Conservation (phyloP, 2,329 filamentous ascomycete species). For the Microsporum ferrugineum region DNA sequence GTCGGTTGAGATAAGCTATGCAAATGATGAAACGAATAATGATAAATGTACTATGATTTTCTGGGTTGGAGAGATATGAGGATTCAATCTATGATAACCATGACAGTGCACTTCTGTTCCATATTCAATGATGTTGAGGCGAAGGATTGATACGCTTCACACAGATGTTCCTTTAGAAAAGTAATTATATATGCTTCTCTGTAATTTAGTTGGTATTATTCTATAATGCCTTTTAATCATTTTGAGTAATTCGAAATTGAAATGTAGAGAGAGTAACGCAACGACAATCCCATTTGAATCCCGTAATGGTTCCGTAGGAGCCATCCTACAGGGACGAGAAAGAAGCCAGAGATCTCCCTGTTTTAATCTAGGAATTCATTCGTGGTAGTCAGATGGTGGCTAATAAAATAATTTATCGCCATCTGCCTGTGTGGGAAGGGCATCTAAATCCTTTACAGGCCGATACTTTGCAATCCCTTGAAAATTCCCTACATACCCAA, state of each 20-base stretch:
- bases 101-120: neutral
- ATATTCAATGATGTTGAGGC: neutral
- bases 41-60: neutral
- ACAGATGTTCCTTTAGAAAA: neutral
- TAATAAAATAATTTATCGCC: neutral
- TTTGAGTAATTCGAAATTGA: neutral
- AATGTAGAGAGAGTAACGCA: constrained; percentile 21
- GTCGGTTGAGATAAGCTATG: neutral
- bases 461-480: neutral
- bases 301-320: neutral
- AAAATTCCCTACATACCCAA: neutral
- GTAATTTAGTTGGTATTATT: too few relatives aligned
- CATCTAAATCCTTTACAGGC: neutral
- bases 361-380: constrained; percentile 14
- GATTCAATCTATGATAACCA: neutral
- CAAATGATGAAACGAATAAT: neutral
- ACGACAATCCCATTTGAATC: constrained; percentile 15
- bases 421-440: neutral
- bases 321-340: constrained; percentile 5
- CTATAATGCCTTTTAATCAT: neutral
- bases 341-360: constrained; percentile 14
- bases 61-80: neutral
- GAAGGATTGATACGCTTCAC: neutral
- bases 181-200: too few relatives aligned
- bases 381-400: neutral